Evolutionary conservation across 1,284 basidiomycete genomes (phyloP), one percentile per base, ranked within the genome.

Genomic region (Leccinum laetum): DNA sequence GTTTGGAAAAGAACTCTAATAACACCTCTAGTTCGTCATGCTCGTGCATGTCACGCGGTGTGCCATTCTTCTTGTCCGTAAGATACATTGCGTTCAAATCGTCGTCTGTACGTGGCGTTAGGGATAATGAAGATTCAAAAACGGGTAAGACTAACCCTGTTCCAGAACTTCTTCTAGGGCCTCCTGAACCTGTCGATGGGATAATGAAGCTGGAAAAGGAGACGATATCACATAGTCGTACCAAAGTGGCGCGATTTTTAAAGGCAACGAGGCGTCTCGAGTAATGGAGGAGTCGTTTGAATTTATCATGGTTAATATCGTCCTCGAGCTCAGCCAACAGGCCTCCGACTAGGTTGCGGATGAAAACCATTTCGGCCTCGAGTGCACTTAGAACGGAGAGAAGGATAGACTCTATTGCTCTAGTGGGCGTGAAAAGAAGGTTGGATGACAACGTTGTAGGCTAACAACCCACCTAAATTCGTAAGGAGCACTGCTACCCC

Each of bases 1-100:
- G 97, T 76, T 98, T 98, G 26, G 92, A 87, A 76, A 98, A 98
- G 10, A 92, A 93, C 77, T 99, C 97, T 6, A 99, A 81, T 5
- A 99, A 81, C 6, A 98, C 85, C 75, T 99, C 97, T 1, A 99
- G 82, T 69, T 99, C 96, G 69, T 96, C 93, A 74, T 98, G 96
- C 73, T 98, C 96, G 70, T 90, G 83, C 58, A 84, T 72, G 18
- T 83, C 81, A 24, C 91, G 84, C 11, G 81, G 78, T 1, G 81
- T 71, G 11, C 84, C 84, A 32, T 86, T 86, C 69, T 86, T 86
- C 77, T 92, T 92, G 73, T 94, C 93, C 0, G 88, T 93, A 60
- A 98, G 85, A 78, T 97, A 96, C 94, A 97, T 96, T 0, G 92
- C 92, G 44, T 88, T 88, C 73, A 99, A 79, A 77, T 99, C 97